Percentiles rank a stretch among this genome's conserved stretches.
phyloP scores from a whole-genome alignment of 2,329 filamentous ascomycete species.

The Lojkania enalia region DNA sequence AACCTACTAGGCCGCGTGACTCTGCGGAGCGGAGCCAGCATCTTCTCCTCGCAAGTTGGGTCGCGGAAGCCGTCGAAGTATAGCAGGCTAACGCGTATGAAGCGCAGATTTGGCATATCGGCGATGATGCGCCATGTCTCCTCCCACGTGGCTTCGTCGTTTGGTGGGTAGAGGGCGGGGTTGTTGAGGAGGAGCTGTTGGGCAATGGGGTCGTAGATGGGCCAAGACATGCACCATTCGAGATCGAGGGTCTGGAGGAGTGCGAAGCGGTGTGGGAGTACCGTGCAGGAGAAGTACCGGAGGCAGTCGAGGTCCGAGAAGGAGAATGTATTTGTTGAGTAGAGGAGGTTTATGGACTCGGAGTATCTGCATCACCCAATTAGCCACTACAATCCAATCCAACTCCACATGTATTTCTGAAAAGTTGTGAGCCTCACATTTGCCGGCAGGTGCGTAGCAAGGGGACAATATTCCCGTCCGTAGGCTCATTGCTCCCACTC shows the following conservation, averaged over 20 bases:
- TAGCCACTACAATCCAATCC: too few relatives aligned
- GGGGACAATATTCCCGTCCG: constrained; percentile 34
- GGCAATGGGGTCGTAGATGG: constrained; percentile 24
- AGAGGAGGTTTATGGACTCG: constrained; percentile 23
- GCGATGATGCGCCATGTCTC: constrained; percentile 26
- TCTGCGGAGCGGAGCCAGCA: constrained; percentile 19
- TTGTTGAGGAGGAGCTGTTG: constrained; percentile 18
- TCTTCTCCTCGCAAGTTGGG: constrained; percentile 17
- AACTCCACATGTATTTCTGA: too few relatives aligned
- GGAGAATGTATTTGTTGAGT: constrained; percentile 27
- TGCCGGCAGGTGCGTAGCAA: constrained; percentile 40
- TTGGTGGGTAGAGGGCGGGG: constrained; percentile 24
- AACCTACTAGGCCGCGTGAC: constrained; percentile 18
- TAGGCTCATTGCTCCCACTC: constrained; percentile 15
- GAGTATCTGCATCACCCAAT: constrained; percentile 23
- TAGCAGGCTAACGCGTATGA: constrained; percentile 18
- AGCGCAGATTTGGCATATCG: constrained; percentile 19
- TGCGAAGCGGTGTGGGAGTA: constrained; percentile 21
- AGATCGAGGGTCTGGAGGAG: constrained; percentile 20
- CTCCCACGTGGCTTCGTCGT: constrained; percentile 31
- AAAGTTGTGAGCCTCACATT: constrained; percentile 20
- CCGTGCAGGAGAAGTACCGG: constrained; percentile 24
- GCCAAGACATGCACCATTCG: constrained; percentile 25
- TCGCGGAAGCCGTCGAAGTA: constrained; percentile 27
- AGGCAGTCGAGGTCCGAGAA: constrained; percentile 28